Conservation (phyloP, 2,329 filamentous ascomycete genomes). For the Cytospora mali region DNA sequence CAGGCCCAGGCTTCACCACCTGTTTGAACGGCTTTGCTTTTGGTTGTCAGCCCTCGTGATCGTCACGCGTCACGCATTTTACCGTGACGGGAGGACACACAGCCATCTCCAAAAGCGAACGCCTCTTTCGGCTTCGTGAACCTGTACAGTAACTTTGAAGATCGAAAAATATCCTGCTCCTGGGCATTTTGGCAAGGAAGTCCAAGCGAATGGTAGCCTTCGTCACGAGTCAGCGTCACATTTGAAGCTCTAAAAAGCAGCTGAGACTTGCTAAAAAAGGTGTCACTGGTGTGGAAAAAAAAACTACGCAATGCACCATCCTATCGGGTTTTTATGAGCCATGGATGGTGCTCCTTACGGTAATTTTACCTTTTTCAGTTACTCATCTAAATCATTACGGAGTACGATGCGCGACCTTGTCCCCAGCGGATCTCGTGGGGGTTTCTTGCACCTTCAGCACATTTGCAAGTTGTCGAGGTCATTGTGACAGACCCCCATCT, state of each 20-base stretch:
- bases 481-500: not conserved
- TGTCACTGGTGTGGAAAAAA: slow-evolving; percentile 19
- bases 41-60: slow-evolving; percentile 3
- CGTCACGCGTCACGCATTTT: not conserved
- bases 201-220: slow-evolving; percentile 21
- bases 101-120: not conserved
- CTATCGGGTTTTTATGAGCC: slow-evolving; percentile 10
- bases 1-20: slow-evolving; percentile 8
- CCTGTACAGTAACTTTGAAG: not conserved
- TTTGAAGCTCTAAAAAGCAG: slow-evolving; percentile 17
- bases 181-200: slow-evolving; percentile 11
- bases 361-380: not conserved
- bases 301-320: slow-evolving; percentile 13
- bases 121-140: not conserved
- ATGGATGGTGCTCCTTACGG: not conserved
- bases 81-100: not conserved
- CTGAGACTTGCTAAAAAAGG: slow-evolving; percentile 18
- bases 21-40: not conserved
- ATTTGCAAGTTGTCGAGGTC: not conserved
- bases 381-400: not conserved
- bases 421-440: not conserved
- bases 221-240: slow-evolving; percentile 25
- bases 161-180: slow-evolving; percentile 13
- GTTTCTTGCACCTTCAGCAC: not conserved
- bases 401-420: not conserved